Percentiles rank a stretch among this genome's conserved stretches.
Conservation (phyloP, 2,329 filamentous ascomycete species). For the Trichoderma oligosporum region DNA sequence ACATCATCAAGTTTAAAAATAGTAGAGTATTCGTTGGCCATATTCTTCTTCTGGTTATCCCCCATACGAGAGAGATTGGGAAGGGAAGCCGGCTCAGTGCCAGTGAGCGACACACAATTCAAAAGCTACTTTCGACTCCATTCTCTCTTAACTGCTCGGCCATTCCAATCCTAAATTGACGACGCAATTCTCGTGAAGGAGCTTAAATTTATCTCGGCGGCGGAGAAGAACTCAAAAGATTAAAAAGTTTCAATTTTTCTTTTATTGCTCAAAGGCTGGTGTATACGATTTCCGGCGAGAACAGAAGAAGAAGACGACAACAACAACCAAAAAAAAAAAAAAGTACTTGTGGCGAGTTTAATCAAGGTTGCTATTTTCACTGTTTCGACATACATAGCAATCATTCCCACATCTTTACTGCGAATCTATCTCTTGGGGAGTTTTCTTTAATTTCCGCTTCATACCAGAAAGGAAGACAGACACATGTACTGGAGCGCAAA, state of each 20-base stretch:
- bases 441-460: not conserved
- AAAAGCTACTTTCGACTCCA: not conserved
- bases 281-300: constrained; percentile 1
- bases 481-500: no score
- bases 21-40: no score
- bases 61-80: no score
- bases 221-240: not conserved
- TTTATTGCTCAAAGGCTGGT: not conserved
- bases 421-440: not conserved
- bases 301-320: not conserved
- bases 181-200: not conserved
- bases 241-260: no score
- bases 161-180: not conserved
- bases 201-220: not conserved
- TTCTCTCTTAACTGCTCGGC: not conserved
- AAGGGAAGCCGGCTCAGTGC: not conserved
- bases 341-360: not conserved
- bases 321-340: no score
- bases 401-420: not conserved
- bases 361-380: not conserved
- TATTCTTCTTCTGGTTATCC: no score
- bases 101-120: not conserved
- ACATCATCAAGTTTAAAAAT: not conserved
- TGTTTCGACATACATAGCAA: not conserved
- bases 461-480: not conserved